Evolutionary conservation across 768 basidiomycete species (phyloP).

Genomic region (Pholiota molesta): DNA sequence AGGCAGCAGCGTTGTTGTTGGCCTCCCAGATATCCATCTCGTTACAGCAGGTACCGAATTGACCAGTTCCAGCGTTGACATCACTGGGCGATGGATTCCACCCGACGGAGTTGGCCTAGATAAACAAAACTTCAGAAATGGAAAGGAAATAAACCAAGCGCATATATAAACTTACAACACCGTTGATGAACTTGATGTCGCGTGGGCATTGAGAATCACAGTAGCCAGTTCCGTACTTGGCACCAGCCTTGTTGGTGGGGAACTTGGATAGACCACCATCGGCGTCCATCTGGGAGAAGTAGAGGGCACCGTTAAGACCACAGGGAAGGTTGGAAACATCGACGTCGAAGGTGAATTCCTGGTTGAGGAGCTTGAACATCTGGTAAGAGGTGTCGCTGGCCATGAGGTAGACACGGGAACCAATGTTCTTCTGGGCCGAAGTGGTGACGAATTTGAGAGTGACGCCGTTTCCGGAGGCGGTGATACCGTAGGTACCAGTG

Average conservation of each 20-base stretch:
- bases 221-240: slow-evolving; percentile 42
- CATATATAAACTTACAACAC: slow-evolving; percentile 38
- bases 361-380: slow-evolving; percentile 49
- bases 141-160: neutral
- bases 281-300: slow-evolving; percentile 59
- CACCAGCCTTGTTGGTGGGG: slow-evolving; percentile 58
- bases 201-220: slow-evolving; percentile 55
- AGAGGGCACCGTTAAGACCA: slow-evolving; percentile 63
- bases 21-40: slow-evolving; percentile 69
- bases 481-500: slow-evolving; percentile 53
- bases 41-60: slow-evolving; percentile 53
- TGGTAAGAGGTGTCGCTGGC: slow-evolving; percentile 46
- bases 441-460: slow-evolving; percentile 52
- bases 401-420: slow-evolving; percentile 55
- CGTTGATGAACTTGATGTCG: slow-evolving; percentile 64
- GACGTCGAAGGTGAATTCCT: slow-evolving; percentile 66
- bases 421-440: slow-evolving; percentile 39
- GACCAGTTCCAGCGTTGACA: slow-evolving; percentile 49
- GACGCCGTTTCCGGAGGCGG: slow-evolving; percentile 45
- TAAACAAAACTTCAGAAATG: neutral
- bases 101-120: slow-evolving; percentile 48
- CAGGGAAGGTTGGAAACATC: slow-evolving; percentile 60
- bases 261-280: slow-evolving; percentile 54
- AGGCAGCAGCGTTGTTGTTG: slow-evolving; percentile 51
- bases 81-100: slow-evolving; percentile 42